Percentiles rank a stretch among this genome's conserved stretches.
These are phyloP conservation scores for Lachnellula suecica DNA, from an alignment of 2,329 filamentous ascomycete species.

Conservation along the genomic window DNA sequence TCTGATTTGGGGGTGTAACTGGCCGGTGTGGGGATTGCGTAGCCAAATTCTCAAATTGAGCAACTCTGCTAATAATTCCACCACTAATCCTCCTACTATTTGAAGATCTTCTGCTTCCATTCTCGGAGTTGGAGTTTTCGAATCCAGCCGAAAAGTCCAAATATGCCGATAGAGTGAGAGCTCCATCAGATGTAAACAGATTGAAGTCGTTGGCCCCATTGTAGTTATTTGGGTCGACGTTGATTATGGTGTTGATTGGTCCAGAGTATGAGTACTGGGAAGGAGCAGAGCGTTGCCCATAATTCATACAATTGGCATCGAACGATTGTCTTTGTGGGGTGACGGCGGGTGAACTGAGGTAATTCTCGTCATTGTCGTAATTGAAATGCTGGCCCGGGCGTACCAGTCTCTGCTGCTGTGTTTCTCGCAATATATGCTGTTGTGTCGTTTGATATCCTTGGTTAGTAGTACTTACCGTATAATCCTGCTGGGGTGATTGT, in stretches of 20 bases:
- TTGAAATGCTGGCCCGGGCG: slow-evolving; percentile 62
- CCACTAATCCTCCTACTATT: slow-evolving; percentile 55
- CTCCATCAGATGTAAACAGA: slow-evolving; percentile 25
- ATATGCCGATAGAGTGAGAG: slow-evolving; percentile 30
- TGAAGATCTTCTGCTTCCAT: slow-evolving; percentile 30
- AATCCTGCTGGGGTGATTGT: slow-evolving; percentile 42
- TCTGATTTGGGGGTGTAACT: slow-evolving; percentile 61
- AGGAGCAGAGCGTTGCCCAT: slow-evolving; percentile 26
- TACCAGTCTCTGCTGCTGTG: slow-evolving; percentile 83
- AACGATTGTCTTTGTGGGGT: slow-evolving; percentile 56
- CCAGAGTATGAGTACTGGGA: slow-evolving; percentile 35
- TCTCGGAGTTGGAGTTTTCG: slow-evolving; percentile 22
- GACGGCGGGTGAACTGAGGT: slow-evolving; percentile 54
- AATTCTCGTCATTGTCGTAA: slow-evolving; percentile 48
- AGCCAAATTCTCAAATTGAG: slow-evolving; percentile 56
- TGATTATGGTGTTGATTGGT: slow-evolving; percentile 42
- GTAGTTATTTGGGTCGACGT: slow-evolving; percentile 35
- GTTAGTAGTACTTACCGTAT: slow-evolving; percentile 55
- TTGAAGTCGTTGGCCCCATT: slow-evolving; percentile 31
- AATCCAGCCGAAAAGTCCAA: slow-evolving; percentile 32
- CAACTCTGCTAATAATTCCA: slow-evolving; percentile 58
- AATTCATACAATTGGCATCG: slow-evolving; percentile 41
- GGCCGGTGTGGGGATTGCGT: slow-evolving; percentile 48
- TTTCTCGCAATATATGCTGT: slow-evolving; percentile 85
- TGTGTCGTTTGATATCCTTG: slow-evolving; percentile 49